Percentiles rank a stretch among this genome's conserved stretches.
phyloP scores from a whole-genome alignment of 371 early-diverging fungal genomes.

The Saksenaea vasiformis region DNA sequence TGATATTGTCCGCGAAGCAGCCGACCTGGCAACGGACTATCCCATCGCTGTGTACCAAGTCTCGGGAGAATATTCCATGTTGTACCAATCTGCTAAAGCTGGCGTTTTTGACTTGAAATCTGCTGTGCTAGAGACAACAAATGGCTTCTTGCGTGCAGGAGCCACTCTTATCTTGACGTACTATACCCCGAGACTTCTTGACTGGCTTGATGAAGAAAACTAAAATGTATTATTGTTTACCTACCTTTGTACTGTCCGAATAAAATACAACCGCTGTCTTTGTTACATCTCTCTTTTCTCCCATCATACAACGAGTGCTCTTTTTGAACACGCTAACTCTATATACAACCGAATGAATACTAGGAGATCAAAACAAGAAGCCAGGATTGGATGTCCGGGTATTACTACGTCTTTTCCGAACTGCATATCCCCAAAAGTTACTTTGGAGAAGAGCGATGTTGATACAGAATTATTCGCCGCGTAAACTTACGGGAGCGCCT shows the following conservation, averaged over 20 bases:
- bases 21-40: conserved; percentile 68
- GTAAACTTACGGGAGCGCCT: too few species aligned
- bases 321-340: too few species aligned
- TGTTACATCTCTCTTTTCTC: too few species aligned
- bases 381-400: too few species aligned
- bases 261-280: too few species aligned
- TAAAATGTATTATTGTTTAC: neutral
- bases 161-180: conserved; percentile 93
- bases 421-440: too few species aligned
- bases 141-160: conserved; percentile 86
- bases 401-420: too few species aligned
- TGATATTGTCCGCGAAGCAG: conserved; percentile 91
- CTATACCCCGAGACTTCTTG: conserved; percentile 90
- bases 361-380: too few species aligned
- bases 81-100: conserved; percentile 86
- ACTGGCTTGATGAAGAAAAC: conserved; percentile 75
- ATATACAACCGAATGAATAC: too few species aligned
- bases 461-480: too few species aligned
- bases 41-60: conserved; percentile 92
- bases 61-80: conserved; percentile 94
- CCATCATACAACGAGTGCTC: too few species aligned
- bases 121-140: conserved; percentile 86
- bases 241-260: neutral
- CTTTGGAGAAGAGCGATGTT: too few species aligned
- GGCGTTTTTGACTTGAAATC: conserved; percentile 86